phyloP scores from a whole-genome alignment of 164 flowering plant genomes.

The Protea cynaroides region DNA sequence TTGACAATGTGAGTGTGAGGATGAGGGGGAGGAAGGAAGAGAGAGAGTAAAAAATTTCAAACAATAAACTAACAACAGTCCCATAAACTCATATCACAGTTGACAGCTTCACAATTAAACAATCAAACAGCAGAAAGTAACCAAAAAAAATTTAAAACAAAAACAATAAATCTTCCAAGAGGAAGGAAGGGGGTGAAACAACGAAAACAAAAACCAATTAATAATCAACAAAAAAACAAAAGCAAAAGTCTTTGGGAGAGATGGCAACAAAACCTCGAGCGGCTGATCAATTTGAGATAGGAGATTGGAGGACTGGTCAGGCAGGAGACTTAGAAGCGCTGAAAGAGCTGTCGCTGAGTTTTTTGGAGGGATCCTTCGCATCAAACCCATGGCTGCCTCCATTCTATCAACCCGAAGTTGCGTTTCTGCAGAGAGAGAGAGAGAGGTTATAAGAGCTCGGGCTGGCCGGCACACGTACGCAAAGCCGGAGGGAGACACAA shows the following conservation, averaged over 20 bases:
- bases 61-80: too few relatives aligned
- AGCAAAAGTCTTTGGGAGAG: neutral
- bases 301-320: constrained; percentile 83
- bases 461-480: neutral
- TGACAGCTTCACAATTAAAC: too few relatives aligned
- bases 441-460: too few relatives aligned
- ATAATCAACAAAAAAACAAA: too few relatives aligned
- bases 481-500: neutral
- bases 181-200: too few relatives aligned
- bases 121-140: too few relatives aligned
- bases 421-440: too few relatives aligned
- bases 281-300: constrained; percentile 98
- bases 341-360: constrained; percentile 79
- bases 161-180: neutral
- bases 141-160: neutral
- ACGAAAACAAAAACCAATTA: too few relatives aligned
- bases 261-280: constrained; percentile 55
- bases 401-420: constrained; percentile 10
- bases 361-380: constrained; percentile 90
- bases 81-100: too few relatives aligned
- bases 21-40: too few relatives aligned
- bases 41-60: too few relatives aligned
- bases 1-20: too few relatives aligned
- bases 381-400: constrained; percentile 97
- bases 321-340: constrained; percentile 78